Percentiles rank a stretch among this genome's conserved stretches.
Evolutionary conservation across 108 stramenopile genomes (phyloP).

Genomic region (Epithemia pelagica): DNA sequence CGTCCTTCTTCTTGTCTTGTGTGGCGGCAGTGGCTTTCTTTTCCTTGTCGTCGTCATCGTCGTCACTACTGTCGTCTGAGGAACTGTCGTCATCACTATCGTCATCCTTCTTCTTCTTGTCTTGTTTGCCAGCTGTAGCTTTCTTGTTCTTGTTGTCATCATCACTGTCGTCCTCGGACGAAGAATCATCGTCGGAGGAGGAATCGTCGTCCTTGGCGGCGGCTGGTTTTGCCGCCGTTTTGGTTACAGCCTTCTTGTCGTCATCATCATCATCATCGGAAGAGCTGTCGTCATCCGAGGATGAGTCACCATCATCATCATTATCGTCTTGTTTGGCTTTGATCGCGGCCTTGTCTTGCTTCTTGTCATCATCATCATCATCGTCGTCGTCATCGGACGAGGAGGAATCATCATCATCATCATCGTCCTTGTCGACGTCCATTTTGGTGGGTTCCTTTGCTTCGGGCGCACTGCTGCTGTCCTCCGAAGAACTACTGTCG

Average conservation of each 20-base stretch:
- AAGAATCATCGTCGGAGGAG: constrained; percentile 13
- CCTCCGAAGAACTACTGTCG: neutral
- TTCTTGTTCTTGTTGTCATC: constrained; percentile 4
- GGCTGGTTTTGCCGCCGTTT: constrained; percentile 12
- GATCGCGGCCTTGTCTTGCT: constrained; percentile 25
- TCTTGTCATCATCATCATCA: constrained; percentile 12
- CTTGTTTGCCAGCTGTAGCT: constrained; percentile 24
- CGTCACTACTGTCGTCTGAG: constrained; percentile 11
- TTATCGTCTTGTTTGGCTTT: constrained; percentile 6
- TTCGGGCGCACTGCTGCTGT: neutral
- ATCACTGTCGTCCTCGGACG: constrained; percentile 14
- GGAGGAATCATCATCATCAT: neutral
- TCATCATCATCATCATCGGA: no score
- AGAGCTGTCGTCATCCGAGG: constrained; percentile 29
- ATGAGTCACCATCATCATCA: constrained; percentile 16
- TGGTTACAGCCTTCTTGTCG: constrained; percentile 20
- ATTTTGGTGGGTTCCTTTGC: constrained; percentile 5
- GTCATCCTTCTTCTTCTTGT: constrained; percentile 13
- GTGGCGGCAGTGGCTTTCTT: constrained; percentile 3
- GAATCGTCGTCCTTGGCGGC: constrained; percentile 19
- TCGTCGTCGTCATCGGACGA: constrained; percentile 12
- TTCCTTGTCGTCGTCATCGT: constrained; percentile 7
- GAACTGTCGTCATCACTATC: constrained; percentile 20
- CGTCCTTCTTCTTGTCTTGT: constrained; percentile 15
- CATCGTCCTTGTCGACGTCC: neutral